Evolutionary conservation across 202 grass and related monocot genomes (phyloP).

Genomic region (Carex sylvatica): DNA sequence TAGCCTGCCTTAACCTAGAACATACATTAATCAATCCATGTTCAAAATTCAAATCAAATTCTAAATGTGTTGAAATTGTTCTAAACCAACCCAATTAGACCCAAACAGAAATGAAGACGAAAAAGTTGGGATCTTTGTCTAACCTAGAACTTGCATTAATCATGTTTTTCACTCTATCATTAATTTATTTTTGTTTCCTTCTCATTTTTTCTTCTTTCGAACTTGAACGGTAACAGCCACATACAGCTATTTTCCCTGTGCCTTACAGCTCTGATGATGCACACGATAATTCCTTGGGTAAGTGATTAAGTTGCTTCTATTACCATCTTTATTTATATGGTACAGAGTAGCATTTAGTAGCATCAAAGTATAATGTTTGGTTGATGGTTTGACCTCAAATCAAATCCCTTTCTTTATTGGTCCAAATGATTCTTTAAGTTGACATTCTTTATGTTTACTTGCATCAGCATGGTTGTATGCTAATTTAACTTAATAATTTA

Average conservation of each 20-base stretch:
- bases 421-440: slow-evolving; percentile 15
- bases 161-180: not conserved
- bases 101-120: not conserved
- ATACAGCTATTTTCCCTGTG: slow-evolving; percentile 80
- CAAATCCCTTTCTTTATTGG: not conserved
- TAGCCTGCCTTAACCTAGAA: not conserved
- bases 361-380: not conserved
- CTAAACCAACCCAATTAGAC: not conserved
- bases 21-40: not conserved
- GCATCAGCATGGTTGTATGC: no score
- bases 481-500: not conserved
- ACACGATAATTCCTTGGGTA: slow-evolving; percentile 73
- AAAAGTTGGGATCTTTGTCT: not conserved
- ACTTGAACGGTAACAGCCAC: slow-evolving; percentile 34
- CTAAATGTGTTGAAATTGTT: not conserved
- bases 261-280: slow-evolving; percentile 45
- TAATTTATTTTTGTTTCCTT: not conserved
- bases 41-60: not conserved
- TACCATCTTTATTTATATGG: not conserved
- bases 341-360: not conserved
- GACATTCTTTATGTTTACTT: slow-evolving; percentile 13
- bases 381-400: not conserved
- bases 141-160: not conserved
- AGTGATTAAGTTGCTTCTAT: slow-evolving; percentile 2
- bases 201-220: not conserved